A percentile compares a stretch with the other conserved stretches of the same genome.
Evolutionary conservation across 345 rosid species (phyloP).

Genomic region (Populus tremula): DNA sequence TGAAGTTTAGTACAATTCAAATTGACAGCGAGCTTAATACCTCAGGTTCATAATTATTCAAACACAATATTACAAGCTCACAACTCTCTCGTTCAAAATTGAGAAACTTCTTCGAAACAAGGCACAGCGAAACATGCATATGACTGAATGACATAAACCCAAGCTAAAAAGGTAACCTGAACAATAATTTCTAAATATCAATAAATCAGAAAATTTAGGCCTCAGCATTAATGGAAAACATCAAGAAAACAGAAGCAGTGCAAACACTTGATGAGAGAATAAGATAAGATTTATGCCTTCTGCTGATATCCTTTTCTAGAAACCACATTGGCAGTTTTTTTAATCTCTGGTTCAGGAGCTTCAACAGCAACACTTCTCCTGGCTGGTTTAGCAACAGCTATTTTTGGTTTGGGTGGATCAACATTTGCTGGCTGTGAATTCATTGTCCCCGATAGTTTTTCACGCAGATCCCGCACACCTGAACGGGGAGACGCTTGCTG

Average conservation of each 20-base stretch:
- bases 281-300: conserved; percentile 38
- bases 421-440: conserved; percentile 48
- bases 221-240: neutral
- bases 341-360: conserved; percentile 51
- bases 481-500: conserved; percentile 49
- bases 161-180: neutral
- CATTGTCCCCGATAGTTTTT: conserved; percentile 82
- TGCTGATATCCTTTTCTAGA: conserved; percentile 57
- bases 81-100: neutral
- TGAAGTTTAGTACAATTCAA: neutral
- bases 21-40: too few relatives aligned
- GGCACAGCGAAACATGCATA: neutral
- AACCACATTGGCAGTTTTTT: conserved; percentile 41
- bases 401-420: conserved; percentile 50
- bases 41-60: neutral
- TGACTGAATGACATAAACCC: neutral
- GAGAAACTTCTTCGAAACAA: neutral
- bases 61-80: neutral
- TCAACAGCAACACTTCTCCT: conserved; percentile 62
- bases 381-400: conserved; percentile 48
- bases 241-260: neutral
- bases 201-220: neutral
- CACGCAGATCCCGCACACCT: conserved; percentile 74
- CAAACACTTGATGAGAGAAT: neutral
- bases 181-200: neutral